Evolutionary conservation across 2,329 filamentous ascomycete species (phyloP).

Genomic region (Stagonosporopsis tanaceti): DNA sequence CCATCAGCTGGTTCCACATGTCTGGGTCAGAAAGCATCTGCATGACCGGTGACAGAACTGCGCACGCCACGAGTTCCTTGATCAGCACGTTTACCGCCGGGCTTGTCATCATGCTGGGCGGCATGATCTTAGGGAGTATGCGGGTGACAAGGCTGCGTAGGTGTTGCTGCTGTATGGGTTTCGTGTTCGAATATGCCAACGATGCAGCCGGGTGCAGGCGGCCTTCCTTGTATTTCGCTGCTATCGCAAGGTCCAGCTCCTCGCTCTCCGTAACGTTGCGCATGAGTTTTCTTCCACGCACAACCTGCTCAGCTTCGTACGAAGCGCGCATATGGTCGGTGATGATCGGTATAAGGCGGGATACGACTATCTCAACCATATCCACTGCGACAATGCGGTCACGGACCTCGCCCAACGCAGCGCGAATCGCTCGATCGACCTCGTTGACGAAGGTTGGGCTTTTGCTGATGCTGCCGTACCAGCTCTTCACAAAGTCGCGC

Average conservation of each 20-base stretch:
- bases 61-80: conserved; percentile 90
- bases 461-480: conserved; percentile 87
- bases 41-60: conserved; percentile 84
- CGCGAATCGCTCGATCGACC: conserved; percentile 80
- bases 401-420: conserved; percentile 73
- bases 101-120: conserved; percentile 77
- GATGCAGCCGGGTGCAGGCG: conserved; percentile 87
- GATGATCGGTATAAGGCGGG: conserved; percentile 83
- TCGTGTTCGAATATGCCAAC: conserved; percentile 83
- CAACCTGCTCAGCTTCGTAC: conserved; percentile 84
- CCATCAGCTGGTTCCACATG: conserved; percentile 96
- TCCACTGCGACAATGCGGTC: conserved; percentile 79
- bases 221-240: conserved; percentile 89
- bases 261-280: conserved; percentile 94
- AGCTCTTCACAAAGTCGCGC: conserved; percentile 84
- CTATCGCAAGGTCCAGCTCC: conserved; percentile 93
- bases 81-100: conserved; percentile 81
- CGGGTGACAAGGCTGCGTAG: conserved; percentile 76
- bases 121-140: conserved; percentile 78
- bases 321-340: conserved; percentile 91
- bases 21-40: conserved; percentile 87
- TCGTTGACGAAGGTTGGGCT: conserved; percentile 84
- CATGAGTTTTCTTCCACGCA: conserved; percentile 87
- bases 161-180: conserved; percentile 86
- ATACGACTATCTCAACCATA: conserved; percentile 82